phyloP scores from a whole-genome alignment of 805 yeast species.

The Metschnikowia baotianmanensis region DNA sequence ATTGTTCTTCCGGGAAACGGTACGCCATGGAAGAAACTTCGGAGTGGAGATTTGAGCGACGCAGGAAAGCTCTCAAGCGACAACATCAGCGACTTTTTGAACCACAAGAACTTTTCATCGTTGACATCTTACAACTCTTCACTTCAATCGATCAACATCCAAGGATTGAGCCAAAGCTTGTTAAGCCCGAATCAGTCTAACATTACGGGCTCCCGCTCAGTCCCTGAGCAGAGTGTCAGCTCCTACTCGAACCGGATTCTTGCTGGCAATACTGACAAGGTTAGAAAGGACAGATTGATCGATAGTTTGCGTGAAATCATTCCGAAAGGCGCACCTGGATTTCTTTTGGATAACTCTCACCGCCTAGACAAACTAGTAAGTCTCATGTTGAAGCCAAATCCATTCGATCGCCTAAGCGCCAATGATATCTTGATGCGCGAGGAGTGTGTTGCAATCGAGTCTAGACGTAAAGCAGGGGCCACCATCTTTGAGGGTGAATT shows the following conservation, averaged over 20 bases:
- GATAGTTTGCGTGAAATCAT: conserved; percentile 33
- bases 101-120: conserved; percentile 36
- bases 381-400: conserved; percentile 88
- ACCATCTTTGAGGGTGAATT: conserved; percentile 93
- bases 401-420: conserved; percentile 78
- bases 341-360: conserved; percentile 54
- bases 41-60: conserved; percentile 94
- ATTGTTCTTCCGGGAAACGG: conserved; percentile 95
- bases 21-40: conserved; percentile 89
- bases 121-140: conserved; percentile 32
- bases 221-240: conserved; percentile 7
- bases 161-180: conserved; percentile 12
- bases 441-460: conserved; percentile 77
- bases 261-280: conserved; percentile 1
- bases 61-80: conserved; percentile 77
- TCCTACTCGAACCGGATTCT: conserved; percentile 3
- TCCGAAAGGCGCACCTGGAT: conserved; percentile 88
- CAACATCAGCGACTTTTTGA: conserved; percentile 42
- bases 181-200: conserved; percentile 3
- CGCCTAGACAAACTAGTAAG: conserved; percentile 76
- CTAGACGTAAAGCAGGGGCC: conserved; percentile 85
- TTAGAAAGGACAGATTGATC: conserved; percentile 1
- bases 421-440: conserved; percentile 61
- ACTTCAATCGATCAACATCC: conserved; percentile 17
- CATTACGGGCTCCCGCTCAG: conserved; percentile 12